Percentiles rank a stretch among this genome's conserved stretches.
phyloP scores from a whole-genome alignment of 2,329 filamentous ascomycete genomes.

The Colletotrichum abscissum region DNA sequence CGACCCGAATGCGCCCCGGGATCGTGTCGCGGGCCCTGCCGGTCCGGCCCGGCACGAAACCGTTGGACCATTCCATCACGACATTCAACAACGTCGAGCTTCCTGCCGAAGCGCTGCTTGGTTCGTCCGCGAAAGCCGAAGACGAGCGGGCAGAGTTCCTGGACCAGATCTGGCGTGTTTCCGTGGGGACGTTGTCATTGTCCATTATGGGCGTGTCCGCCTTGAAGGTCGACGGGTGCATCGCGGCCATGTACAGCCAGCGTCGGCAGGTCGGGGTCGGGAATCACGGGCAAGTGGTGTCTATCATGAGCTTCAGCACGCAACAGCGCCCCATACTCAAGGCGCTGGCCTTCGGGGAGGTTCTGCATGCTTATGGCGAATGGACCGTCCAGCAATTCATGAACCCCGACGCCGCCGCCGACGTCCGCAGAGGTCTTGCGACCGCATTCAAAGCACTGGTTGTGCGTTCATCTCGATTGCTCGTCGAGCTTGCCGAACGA shows the following conservation, averaged over 20 bases:
- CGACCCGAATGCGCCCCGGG: conserved; percentile 40
- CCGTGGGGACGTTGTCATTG: conserved; percentile 41
- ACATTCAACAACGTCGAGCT: conserved; percentile 46
- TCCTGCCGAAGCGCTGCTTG: conserved; percentile 41
- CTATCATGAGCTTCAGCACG: conserved; percentile 37
- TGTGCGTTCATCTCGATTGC: not conserved
- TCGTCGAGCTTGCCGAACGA: not conserved
- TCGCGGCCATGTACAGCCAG: conserved; percentile 39
- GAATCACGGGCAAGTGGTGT: not conserved
- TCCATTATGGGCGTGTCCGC: conserved; percentile 38
- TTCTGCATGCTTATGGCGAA: conserved; percentile 36
- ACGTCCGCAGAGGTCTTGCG: not conserved
- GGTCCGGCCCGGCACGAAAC: not conserved
- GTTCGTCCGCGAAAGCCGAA: conserved; percentile 27
- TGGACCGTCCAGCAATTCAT: not conserved
- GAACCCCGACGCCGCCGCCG: not conserved
- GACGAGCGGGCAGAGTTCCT: conserved; percentile 42
- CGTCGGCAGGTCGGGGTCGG: conserved; percentile 29
- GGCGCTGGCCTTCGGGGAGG: conserved; percentile 34
- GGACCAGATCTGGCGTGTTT: conserved; percentile 32
- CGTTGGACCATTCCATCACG: conserved; percentile 46
- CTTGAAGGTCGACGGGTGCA: conserved; percentile 28
- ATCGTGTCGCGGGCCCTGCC: conserved; percentile 42
- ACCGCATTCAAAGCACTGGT: not conserved
- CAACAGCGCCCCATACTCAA: conserved; percentile 41